Evolutionary conservation across 352 stramenopile genomes (phyloP).

Genomic region (Globisporangium perplexum): DNA sequence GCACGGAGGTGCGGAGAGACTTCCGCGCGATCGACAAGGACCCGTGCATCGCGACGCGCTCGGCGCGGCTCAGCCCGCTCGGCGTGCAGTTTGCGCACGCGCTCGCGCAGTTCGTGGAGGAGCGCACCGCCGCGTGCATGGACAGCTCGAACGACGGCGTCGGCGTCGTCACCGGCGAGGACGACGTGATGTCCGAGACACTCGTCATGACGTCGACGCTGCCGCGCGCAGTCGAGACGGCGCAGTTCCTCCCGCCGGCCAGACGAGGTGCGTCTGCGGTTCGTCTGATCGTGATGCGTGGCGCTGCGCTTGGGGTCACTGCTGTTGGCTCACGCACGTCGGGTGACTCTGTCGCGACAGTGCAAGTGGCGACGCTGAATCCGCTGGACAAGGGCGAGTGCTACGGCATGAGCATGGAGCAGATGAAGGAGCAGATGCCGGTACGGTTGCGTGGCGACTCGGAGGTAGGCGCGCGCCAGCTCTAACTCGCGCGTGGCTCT

Average conservation of each 20-base stretch:
- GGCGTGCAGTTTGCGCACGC: conserved; percentile 91
- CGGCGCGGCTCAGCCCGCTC: conserved; percentile 82
- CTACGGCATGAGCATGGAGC: conserved; percentile 79
- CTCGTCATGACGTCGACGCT: conserved; percentile 78
- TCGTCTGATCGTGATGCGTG: neutral
- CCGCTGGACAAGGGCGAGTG: conserved; percentile 83
- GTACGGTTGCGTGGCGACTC: conserved; percentile 27
- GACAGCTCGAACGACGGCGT: conserved; percentile 16
- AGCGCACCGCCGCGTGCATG: conserved; percentile 55
- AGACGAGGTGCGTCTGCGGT: conserved; percentile 32
- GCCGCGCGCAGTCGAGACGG: conserved; percentile 73
- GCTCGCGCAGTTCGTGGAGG: conserved; percentile 89
- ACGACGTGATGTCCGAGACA: conserved; percentile 34
- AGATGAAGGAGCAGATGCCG: conserved; percentile 74
- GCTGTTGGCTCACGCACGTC: neutral
- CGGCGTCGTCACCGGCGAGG: conserved; percentile 26
- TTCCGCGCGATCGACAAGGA: conserved; percentile 66
- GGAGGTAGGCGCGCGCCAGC: too few species aligned
- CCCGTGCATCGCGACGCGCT: conserved; percentile 65
- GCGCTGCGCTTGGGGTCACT: too few species aligned
- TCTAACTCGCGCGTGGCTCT: too few species aligned
- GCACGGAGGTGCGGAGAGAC: conserved; percentile 59
- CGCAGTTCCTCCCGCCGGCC: conserved; percentile 40
- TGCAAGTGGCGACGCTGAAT: conserved; percentile 80
- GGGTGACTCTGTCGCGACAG: conserved; percentile 24